Percentiles rank a stretch among this genome's conserved stretches.
These are phyloP conservation scores for Leccinum aurantiacum DNA, from an alignment of 768 basidiomycete species.

Conservation along the genomic window DNA sequence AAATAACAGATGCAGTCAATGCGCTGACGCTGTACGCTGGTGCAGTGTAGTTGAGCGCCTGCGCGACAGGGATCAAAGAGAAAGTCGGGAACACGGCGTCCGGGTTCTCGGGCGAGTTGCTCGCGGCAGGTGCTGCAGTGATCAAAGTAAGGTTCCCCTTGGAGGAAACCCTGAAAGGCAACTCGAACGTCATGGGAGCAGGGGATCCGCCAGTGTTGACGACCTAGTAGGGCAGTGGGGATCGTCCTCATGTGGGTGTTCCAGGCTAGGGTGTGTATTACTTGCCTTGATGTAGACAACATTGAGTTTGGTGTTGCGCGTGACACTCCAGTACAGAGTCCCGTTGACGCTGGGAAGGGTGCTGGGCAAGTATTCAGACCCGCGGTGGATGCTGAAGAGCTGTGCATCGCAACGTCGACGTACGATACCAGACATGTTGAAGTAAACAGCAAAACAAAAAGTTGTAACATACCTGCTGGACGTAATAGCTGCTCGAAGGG, in stretches of 20 bases:
- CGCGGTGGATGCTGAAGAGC: constrained; percentile 62
- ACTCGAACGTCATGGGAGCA: constrained; percentile 44
- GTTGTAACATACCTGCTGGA: constrained; percentile 35
- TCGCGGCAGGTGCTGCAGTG: not conserved
- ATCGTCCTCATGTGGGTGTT: not conserved
- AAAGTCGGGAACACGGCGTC: not conserved
- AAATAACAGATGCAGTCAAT: constrained; percentile 4
- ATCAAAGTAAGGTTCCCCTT: not conserved
- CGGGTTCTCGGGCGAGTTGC: not conserved
- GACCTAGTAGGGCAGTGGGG: constrained; percentile 37
- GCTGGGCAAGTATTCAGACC: constrained; percentile 60
- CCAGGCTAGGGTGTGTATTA: not conserved
- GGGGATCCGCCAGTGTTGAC: constrained; percentile 46
- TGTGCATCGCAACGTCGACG: constrained; percentile 21
- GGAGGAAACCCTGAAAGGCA: constrained; percentile 51
- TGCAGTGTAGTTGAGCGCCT: constrained; percentile 53
- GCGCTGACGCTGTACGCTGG: constrained; percentile 44
- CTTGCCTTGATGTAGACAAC: constrained; percentile 57
- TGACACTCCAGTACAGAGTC: constrained; percentile 63
- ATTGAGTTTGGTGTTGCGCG: constrained; percentile 18
- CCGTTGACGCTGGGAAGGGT: constrained; percentile 50
- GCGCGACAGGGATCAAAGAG: constrained; percentile 1
- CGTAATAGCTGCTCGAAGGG: too few species aligned
- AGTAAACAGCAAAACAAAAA: too few species aligned
- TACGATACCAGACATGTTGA: not conserved